A percentile compares a stretch with the other conserved stretches of the same genome.
These are phyloP conservation scores for Chenopodium suecicum DNA, from an alignment of 148 eudicot species.

Conservation along the genomic window DNA sequence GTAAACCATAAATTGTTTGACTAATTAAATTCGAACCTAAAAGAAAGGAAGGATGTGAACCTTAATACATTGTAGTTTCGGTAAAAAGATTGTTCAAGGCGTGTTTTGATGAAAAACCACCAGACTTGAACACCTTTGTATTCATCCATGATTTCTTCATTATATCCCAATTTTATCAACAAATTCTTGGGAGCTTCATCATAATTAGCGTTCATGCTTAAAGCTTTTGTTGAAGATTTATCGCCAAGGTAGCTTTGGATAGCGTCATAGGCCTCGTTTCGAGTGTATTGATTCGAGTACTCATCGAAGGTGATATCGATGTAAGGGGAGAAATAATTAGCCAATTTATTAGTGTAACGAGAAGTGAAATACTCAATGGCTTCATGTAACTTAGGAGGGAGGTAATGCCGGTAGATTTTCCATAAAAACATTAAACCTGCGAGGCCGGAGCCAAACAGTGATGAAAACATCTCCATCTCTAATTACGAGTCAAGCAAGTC, in stretches of 20 bases:
- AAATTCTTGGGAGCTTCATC: constrained; percentile 29
- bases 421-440: constrained; percentile 34
- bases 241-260: constrained; percentile 41
- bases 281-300: constrained; percentile 24
- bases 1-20: too few relatives aligned
- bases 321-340: constrained; percentile 31
- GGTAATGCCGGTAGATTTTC: constrained; percentile 40
- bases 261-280: constrained; percentile 30
- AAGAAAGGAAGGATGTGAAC: background rate
- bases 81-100: background rate
- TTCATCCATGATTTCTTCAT: constrained; percentile 40
- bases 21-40: too few relatives aligned
- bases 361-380: constrained; percentile 26
- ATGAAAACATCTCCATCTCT: background rate
- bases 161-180: constrained; percentile 39
- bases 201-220: constrained; percentile 38
- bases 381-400: constrained; percentile 28
- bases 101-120: constrained; percentile 30
- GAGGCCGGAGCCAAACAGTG: constrained; percentile 26
- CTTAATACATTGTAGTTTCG: constrained; percentile 11
- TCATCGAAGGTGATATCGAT: constrained; percentile 38
- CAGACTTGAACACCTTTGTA: constrained; percentile 37
- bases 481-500: too few relatives aligned
- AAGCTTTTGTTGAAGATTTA: constrained; percentile 33
- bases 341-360: constrained; percentile 8